These are phyloP conservation scores for Funneliformis mosseae DNA, from an alignment of 192 early-diverging fungal genomes.

Conservation along the genomic window DNA sequence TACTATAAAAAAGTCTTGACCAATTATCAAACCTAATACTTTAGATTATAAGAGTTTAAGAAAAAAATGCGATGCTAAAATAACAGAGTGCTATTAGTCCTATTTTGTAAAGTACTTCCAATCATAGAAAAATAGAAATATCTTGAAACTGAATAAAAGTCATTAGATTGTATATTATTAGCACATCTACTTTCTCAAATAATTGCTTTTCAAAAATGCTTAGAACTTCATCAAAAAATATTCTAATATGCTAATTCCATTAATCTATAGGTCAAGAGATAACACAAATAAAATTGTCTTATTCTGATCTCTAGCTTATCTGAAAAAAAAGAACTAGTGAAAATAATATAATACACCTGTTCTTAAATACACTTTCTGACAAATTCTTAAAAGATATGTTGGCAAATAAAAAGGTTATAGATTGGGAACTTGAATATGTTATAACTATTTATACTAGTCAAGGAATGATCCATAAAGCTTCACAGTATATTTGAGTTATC, in stretches of 20 bases:
- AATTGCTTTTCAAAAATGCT: constrained; percentile 26
- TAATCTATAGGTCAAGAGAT: no score
- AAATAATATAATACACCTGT: not conserved
- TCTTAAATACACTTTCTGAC: constrained; percentile 17
- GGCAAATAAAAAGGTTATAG: not conserved
- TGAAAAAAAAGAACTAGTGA: not conserved
- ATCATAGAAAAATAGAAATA: constrained; percentile 25
- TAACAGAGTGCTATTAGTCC: constrained; percentile 2
- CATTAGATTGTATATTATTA: constrained; percentile 27
- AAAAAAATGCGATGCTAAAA: constrained; percentile 16
- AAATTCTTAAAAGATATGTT: no score
- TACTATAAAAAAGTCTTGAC: constrained; percentile 29
- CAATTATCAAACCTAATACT: constrained; percentile 9
- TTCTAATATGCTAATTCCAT: not conserved
- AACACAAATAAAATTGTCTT: no score
- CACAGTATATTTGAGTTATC: constrained; percentile 23
- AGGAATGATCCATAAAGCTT: constrained; percentile 12
- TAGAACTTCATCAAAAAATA: constrained; percentile 22
- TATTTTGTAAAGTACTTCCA: constrained; percentile 11
- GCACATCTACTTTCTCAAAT: constrained; percentile 19
- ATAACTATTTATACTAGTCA: constrained; percentile 26
- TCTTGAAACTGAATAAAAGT: constrained; percentile 8
- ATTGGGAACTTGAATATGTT: constrained; percentile 20
- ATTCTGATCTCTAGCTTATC: no score
- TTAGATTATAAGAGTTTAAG: constrained; percentile 25